Evolutionary conservation across 352 stramenopile genomes (phyloP).

Genomic region (Phytophthora lateralis): DNA sequence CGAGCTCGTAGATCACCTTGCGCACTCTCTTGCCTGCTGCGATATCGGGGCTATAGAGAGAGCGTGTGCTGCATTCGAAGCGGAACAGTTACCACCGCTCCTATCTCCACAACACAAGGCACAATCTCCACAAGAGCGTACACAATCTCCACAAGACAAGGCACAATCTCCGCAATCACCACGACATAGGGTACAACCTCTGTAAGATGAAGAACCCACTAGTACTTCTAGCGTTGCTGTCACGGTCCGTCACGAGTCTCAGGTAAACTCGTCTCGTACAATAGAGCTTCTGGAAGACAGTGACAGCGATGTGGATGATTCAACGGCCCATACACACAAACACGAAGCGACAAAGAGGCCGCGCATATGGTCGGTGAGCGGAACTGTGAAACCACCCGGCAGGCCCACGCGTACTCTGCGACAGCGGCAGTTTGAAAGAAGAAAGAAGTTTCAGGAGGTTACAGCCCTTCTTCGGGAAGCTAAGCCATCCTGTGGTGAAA

Average conservation of each 20-base stretch:
- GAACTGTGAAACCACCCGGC: background rate
- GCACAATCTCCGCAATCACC: background rate
- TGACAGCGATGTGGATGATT: too few relatives aligned
- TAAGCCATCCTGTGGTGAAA: too few relatives aligned
- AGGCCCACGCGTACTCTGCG: background rate
- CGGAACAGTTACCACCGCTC: background rate
- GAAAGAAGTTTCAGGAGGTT: background rate
- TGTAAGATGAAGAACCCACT: background rate
- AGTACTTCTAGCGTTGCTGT: background rate
- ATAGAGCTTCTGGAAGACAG: background rate
- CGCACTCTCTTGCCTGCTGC: background rate
- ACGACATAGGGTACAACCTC: background rate
- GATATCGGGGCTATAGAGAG: background rate
- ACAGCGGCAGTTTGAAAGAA: background rate
- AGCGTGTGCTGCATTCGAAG: background rate
- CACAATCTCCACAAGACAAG: background rate
- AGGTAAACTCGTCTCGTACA: background rate
- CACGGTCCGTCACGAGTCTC: too few relatives aligned
- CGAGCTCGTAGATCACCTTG: background rate
- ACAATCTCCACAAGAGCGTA: background rate
- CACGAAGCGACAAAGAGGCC: background rate
- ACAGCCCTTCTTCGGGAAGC: too few relatives aligned
- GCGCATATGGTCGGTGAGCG: background rate
- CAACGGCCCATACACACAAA: too few relatives aligned
- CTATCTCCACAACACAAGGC: background rate